A percentile compares a stretch with the other conserved stretches of the same genome.
phyloP scores from a whole-genome alignment of 2,329 filamentous ascomycete species.

The Colletotrichum sp. region DNA sequence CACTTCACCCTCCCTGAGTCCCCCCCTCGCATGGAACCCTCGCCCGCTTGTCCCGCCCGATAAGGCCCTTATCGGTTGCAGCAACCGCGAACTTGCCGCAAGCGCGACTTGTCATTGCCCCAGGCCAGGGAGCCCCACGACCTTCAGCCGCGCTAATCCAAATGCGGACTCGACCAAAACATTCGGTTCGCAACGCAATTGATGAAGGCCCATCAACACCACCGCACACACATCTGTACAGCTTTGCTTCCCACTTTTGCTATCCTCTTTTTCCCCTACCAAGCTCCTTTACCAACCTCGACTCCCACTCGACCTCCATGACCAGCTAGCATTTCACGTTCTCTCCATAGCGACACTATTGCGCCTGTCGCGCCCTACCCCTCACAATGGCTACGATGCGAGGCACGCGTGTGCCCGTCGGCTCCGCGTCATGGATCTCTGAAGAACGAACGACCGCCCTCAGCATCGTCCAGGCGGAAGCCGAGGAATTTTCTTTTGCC shows the following conservation, averaged over 20 bases:
- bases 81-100: not conserved
- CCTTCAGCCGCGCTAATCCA: conserved; percentile 33
- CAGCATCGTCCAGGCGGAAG: conserved; percentile 78
- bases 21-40: not conserved
- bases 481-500: conserved; percentile 92
- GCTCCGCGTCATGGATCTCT: conserved; percentile 83
- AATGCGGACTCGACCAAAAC: conserved; percentile 44
- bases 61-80: conserved; percentile 14
- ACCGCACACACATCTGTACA: conserved; percentile 12
- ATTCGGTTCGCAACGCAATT: conserved; percentile 26
- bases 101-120: conserved; percentile 19
- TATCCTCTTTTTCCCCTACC: conserved; percentile 20
- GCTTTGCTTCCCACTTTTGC: conserved; percentile 21
- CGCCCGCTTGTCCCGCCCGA: conserved; percentile 3
- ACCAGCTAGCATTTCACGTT: conserved; percentile 16
- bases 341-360: conserved; percentile 14
- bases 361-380: conserved; percentile 10
- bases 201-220: conserved; percentile 21
- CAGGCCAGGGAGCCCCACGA: conserved; percentile 12
- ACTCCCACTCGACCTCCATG: conserved; percentile 19
- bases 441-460: conserved; percentile 82
- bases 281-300: conserved; percentile 8
- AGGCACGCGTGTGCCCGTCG: conserved; percentile 71
- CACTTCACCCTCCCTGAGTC: not conserved
- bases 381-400: conserved; percentile 46